Evolutionary conservation across 345 rosid species (phyloP).

Genomic region (Angophora floribunda): DNA sequence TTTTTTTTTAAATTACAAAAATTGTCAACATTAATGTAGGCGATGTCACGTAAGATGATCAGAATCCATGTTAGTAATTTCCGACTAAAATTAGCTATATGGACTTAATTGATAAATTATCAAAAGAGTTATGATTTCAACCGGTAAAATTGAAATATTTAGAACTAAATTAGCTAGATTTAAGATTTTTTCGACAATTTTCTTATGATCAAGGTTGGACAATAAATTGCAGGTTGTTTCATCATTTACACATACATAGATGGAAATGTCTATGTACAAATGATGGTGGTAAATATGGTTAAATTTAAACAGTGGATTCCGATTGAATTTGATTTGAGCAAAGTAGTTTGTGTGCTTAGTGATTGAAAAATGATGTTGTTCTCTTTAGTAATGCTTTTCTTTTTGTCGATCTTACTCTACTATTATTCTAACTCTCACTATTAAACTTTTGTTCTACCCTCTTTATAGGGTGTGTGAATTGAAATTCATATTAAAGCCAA

Average conservation of each 20-base stretch:
- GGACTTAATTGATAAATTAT: fast-evolving
- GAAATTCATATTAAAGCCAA: too few species aligned
- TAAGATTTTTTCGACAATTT: not conserved
- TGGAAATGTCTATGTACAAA: not conserved
- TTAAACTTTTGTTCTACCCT: too few species aligned
- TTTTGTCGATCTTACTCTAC: too few species aligned
- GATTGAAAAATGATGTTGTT: not conserved
- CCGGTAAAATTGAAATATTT: fast-evolving
- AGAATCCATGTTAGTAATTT: fast-evolving
- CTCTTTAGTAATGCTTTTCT: not conserved
- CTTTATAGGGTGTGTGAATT: too few species aligned
- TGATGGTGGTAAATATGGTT: not conserved
- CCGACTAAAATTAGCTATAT: fast-evolving
- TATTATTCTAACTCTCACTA: too few species aligned
- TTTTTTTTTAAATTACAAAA: too few species aligned
- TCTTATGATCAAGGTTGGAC: too few species aligned
- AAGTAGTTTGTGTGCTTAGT: not conserved
- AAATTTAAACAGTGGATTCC: not conserved
- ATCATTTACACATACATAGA: not conserved
- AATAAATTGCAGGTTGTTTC: not conserved
- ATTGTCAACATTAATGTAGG: fast-evolving
- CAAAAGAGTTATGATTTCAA: too few species aligned
- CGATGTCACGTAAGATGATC: fast-evolving
- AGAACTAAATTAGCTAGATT: fast-evolving
- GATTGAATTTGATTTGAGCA: not conserved